Conservation (phyloP, 108 stramenopile species). For the Fistulifera pelliculosa region DNA sequence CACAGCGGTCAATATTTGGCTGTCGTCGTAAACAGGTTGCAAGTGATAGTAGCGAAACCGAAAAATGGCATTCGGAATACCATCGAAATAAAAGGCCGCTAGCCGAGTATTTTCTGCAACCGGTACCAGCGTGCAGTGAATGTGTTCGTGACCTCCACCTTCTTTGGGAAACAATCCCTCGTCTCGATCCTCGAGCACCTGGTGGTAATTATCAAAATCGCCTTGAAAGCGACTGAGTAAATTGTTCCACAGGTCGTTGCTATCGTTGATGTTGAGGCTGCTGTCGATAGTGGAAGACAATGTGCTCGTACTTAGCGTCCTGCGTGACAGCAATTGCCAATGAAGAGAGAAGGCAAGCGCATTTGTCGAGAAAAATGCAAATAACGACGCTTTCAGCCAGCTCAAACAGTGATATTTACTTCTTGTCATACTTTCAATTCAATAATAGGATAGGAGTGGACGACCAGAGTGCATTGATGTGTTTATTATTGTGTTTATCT, state of each 20-base stretch:
- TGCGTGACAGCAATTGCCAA: too few relatives aligned
- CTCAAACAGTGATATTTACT: too few relatives aligned
- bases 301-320: neutral
- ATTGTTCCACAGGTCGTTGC: conserved; percentile 2
- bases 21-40: conserved; percentile 4
- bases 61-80: conserved; percentile 68
- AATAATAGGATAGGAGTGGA: too few relatives aligned
- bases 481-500: too few relatives aligned
- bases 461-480: too few relatives aligned
- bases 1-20: conserved; percentile 7
- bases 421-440: too few relatives aligned
- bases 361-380: too few relatives aligned
- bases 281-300: neutral
- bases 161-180: conserved; percentile 49
- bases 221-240: conserved; percentile 53
- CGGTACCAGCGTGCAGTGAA: conserved; percentile 75
- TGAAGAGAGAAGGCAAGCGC: neutral
- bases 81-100: conserved; percentile 83
- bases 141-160: conserved; percentile 80
- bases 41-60: conserved; percentile 70
- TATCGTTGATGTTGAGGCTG: neutral
- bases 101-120: conserved; percentile 25
- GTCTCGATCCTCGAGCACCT: conserved; percentile 62
- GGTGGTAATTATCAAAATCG: conserved; percentile 81
- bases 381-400: too few relatives aligned